Evolutionary conservation across 352 stramenopile species (phyloP), one percentile per base, ranked within the genome.

Genomic region (Globisporangium carolinianum): DNA sequence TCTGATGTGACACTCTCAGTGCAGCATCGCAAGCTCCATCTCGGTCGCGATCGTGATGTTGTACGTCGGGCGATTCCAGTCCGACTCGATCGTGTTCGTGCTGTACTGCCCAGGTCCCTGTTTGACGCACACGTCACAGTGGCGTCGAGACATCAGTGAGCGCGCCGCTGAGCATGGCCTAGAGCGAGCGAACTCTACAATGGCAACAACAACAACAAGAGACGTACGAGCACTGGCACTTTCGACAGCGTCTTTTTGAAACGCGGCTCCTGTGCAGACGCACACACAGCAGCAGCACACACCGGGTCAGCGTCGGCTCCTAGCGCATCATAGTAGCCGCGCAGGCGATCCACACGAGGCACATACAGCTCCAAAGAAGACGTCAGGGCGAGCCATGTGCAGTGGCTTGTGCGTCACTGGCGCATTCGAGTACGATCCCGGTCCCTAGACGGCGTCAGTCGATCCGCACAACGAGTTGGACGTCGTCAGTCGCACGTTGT

Each of bases 11-110:
- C 6, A 9, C 18, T 24, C 18, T 24, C 18, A 71, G 46, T 72
- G 71, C 43, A 87, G 59, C 69, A 87, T 87, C 46, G 79, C 79
- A 3, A 87, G 57, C 53, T 91, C 80, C 83, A 92, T 92, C 55
- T 92, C 79, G 3, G 83, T 92, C 18, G 83, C 83, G 60, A 92
- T 92, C 12, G 79, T 86, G 62, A 92, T 89, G 69, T 92, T 92
- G 68, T 90, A 86, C 8, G 83, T 92, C n/a, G 83, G 83, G n/a
- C 79, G 78, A 58, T 92, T 90, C 83, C 83, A 92, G 57, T 88
- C 78, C 55, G 71, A 79, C 45, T 90, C 83, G 42, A 88, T 71
- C 1, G 71, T 85, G 14, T 81, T 68, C 4, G 76, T 81, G 51
- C 83, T 88, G 71, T 92, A 92, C 10, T 86, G 71, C 3, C 83